phyloP scores from a whole-genome alignment of 768 basidiomycete species.

The Phylloporus sp. region DNA sequence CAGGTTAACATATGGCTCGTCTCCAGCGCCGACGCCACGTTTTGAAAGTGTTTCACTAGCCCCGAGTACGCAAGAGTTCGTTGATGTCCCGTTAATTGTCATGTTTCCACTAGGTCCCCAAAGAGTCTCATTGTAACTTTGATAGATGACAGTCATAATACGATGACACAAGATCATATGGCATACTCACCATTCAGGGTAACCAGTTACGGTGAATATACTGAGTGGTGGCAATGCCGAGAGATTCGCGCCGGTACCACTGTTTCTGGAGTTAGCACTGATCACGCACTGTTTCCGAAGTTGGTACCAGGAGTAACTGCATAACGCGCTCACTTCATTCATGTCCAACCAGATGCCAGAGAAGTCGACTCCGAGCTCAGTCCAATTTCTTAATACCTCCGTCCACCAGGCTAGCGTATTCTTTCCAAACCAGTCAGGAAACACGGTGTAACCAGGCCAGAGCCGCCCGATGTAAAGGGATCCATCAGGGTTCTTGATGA shows the following conservation, averaged over 20 bases:
- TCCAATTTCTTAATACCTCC: slow-evolving; percentile 56
- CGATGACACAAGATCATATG: background rate
- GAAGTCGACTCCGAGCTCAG: slow-evolving; percentile 48
- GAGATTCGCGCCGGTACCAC: slow-evolving; percentile 52
- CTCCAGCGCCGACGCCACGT: slow-evolving; percentile 50
- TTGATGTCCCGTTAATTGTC: slow-evolving; percentile 62
- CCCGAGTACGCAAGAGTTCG: slow-evolving; percentile 37
- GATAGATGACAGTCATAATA: background rate
- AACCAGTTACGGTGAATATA: slow-evolving; percentile 44
- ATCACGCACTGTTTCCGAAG: background rate
- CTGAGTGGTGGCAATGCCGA: slow-evolving; percentile 56
- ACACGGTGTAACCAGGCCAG: slow-evolving; percentile 75
- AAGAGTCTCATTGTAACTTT: slow-evolving; percentile 56
- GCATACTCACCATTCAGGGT: slow-evolving; percentile 60
- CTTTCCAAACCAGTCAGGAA: slow-evolving; percentile 58
- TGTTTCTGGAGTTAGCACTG: slow-evolving; percentile 3
- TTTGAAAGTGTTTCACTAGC: slow-evolving; percentile 24
- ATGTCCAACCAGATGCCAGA: slow-evolving; percentile 69
- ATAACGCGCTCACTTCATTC: slow-evolving; percentile 68
- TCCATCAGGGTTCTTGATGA: slow-evolving; percentile 73
- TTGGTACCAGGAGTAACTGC: slow-evolving; percentile 52
- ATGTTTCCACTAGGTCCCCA: slow-evolving; percentile 74
- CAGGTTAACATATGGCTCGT: slow-evolving; percentile 44
- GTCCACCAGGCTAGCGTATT: slow-evolving; percentile 59
- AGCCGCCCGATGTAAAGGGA: slow-evolving; percentile 71